Base-by-base conservation (phyloP, 2,329 filamentous ascomycete species). In the Pyrenochaeta sp. region DNA sequence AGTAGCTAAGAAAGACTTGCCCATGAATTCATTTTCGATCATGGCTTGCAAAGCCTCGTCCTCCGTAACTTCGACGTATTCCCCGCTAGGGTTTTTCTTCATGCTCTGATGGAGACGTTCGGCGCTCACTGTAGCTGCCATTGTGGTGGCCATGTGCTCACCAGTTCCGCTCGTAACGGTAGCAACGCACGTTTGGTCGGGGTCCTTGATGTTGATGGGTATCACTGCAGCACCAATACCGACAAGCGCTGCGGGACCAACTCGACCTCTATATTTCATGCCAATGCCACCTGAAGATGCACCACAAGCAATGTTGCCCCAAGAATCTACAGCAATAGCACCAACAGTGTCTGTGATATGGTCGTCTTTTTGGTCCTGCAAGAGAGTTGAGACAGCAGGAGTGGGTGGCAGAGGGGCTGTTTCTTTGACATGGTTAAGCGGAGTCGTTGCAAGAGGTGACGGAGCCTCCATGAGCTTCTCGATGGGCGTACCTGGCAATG, bases 251-350 rank as follows among this genome's bases (percentile, higher is more conserved):
- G 94, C 95, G 21, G 94, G 94, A 0, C 94, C 95, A 51, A 96
- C 82, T 23, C 94, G 87, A 5, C 94, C 95, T 48, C 85, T 84
- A 70, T 96, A 92, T 68, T 99, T 99, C 93, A 99, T 96, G 19
- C 94, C 93, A 67, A 99, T 99, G 1, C 94, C 94, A 5, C 94
- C 94, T 11, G 95, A 99, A 2, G 94, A 99, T 2, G 94, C 96
- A 11, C 88, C 94, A 3, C 93, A 94, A 4, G 95, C 93, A 65
- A 99, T 96, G 45, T 88, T 87, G 11, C 94, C 94, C 58, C 81
- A 83, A 35, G 82, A 81, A 63, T 99, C 94, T 52, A 99, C 86
- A 8, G 91, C 94, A 64, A 99, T 96, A 19, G 92, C 94, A 30
- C 95, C 94, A 46, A 99, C 91, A 9, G 94, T 99, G 74, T 99